A percentile compares a stretch with the other conserved stretches of the same genome.
These are phyloP conservation scores for Hericium alpestre DNA, from an alignment of 768 basidiomycete species.

Conservation along the genomic window DNA sequence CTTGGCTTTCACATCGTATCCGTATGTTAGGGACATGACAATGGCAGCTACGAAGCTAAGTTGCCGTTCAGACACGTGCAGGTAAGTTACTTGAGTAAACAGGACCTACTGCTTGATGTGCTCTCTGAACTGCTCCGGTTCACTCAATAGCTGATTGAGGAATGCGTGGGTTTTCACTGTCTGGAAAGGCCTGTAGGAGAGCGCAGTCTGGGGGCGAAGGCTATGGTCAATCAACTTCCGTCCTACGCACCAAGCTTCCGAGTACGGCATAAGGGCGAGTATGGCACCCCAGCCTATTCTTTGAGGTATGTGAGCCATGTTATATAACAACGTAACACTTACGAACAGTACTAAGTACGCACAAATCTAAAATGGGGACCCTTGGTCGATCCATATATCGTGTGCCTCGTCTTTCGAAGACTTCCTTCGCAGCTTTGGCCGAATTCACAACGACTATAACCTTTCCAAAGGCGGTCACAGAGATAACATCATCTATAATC, in stretches of 20 bases:
- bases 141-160: background rate
- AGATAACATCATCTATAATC: background rate
- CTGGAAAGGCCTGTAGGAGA: background rate
- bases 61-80: background rate
- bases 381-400: background rate
- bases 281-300: background rate
- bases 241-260: background rate
- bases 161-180: background rate
- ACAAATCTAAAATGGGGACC: background rate
- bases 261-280: background rate
- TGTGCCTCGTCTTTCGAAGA: background rate
- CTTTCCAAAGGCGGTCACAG: background rate
- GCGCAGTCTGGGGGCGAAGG: background rate
- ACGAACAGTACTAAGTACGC: background rate
- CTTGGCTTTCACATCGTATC: conserved; percentile 27
- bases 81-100: background rate
- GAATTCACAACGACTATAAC: background rate
- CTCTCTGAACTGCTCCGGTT: background rate
- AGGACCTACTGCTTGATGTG: background rate
- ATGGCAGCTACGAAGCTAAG: conserved; percentile 29
- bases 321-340: background rate
- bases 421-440: background rate
- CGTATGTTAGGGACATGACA: conserved; percentile 36
- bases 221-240: background rate
- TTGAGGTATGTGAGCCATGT: background rate